Evolutionary conservation across 306 rosid genomes (phyloP).

Genomic region (Glycine tomentella): DNA sequence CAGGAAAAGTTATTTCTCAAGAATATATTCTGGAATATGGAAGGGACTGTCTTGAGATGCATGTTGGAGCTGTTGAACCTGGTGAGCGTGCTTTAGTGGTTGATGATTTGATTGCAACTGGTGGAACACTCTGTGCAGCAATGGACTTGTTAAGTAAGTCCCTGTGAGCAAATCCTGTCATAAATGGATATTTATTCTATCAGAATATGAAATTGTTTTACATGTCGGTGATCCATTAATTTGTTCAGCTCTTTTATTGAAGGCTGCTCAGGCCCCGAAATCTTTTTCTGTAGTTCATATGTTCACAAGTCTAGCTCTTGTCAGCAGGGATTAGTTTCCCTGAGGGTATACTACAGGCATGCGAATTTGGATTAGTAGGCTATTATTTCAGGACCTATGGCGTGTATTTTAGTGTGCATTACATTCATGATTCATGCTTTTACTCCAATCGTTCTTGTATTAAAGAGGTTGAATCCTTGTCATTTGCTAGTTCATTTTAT

Average conservation of each 20-base stretch:
- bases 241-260: background rate
- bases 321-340: background rate
- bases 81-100: conserved; percentile 90
- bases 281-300: background rate
- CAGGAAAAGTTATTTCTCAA: conserved; percentile 88
- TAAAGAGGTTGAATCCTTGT: background rate
- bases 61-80: conserved; percentile 85
- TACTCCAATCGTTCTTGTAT: background rate
- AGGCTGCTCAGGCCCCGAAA: background rate
- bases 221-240: background rate
- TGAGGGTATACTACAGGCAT: too few species aligned
- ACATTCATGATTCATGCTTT: background rate
- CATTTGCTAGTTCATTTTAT: background rate
- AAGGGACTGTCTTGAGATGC: conserved; percentile 96
- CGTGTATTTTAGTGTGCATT: background rate
- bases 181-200: background rate
- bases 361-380: conserved; percentile 1
- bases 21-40: conserved; percentile 91
- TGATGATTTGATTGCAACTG: conserved; percentile 95
- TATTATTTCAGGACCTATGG: background rate
- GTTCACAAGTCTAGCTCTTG: background rate
- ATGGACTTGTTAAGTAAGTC: conserved; percentile 83
- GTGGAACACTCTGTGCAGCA: conserved; percentile 97
- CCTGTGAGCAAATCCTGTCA: background rate
- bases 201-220: background rate